Conservation (phyloP, 1,139 yeast genomes). For the Yamadazyma diospyri region DNA sequence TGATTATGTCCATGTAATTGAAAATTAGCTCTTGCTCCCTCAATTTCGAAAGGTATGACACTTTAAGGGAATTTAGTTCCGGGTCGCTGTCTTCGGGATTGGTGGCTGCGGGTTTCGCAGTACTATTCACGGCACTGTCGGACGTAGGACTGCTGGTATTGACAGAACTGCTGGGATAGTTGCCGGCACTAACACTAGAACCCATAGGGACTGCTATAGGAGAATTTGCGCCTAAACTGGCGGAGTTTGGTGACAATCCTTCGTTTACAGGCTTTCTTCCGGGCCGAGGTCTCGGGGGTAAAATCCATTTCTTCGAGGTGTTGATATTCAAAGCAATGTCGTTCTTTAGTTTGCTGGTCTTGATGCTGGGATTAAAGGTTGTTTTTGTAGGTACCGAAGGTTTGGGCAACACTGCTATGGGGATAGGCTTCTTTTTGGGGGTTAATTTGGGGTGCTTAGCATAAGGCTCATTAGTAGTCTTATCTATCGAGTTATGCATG, state of each 20-base stretch:
- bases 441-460: conserved; percentile 34
- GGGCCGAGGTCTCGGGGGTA: conserved; percentile 64
- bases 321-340: conserved; percentile 29
- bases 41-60: conserved; percentile 34
- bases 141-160: background rate
- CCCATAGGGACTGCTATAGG: background rate
- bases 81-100: conserved; percentile 9
- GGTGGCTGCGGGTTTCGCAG: background rate
- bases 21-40: conserved; percentile 45
- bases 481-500: conserved; percentile 9
- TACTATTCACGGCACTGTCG: background rate
- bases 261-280: conserved; percentile 44
- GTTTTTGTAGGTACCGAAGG: conserved; percentile 12
- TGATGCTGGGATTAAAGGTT: conserved; percentile 15
- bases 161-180: background rate
- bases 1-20: conserved; percentile 43
- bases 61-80: conserved; percentile 25
- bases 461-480: conserved; percentile 6
- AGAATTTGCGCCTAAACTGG: background rate
- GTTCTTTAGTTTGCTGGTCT: conserved; percentile 19
- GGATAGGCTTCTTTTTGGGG: conserved; percentile 22
- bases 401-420: conserved; percentile 27
- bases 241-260: conserved; percentile 1
- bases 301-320: conserved; percentile 59
- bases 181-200: background rate